These are phyloP conservation scores for Suillus sp. DNA, from an alignment of 768 basidiomycete species.

Conservation along the genomic window DNA sequence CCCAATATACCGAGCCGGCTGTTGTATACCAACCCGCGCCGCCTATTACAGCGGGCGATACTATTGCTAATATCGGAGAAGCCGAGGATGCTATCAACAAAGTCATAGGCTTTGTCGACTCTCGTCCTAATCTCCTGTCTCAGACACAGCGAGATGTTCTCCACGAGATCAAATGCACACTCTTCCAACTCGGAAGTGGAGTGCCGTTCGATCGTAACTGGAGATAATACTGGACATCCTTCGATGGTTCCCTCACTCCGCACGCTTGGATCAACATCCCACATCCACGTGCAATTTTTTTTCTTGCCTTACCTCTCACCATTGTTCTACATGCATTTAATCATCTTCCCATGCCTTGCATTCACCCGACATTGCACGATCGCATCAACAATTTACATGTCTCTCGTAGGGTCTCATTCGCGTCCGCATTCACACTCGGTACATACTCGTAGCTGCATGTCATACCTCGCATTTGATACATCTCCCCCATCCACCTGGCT, in stretches of 20 bases:
- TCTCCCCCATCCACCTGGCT: slow-evolving; percentile 15
- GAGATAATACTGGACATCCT: slow-evolving; percentile 23
- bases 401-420: slow-evolving; percentile 16
- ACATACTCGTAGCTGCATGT: slow-evolving; percentile 26
- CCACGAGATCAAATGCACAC: slow-evolving; percentile 48
- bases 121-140: slow-evolving; percentile 35
- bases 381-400: slow-evolving; percentile 22
- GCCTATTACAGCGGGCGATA: slow-evolving; percentile 34
- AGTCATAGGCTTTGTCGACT: slow-evolving; percentile 55
- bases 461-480: slow-evolving; percentile 23
- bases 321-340: slow-evolving; percentile 26
- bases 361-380: slow-evolving; percentile 20
- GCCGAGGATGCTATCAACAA: slow-evolving; percentile 58
- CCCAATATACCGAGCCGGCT: slow-evolving; percentile 30
- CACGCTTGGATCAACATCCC: not conserved
- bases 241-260: not conserved
- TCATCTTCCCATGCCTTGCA: slow-evolving; percentile 18
- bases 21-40: slow-evolving; percentile 37
- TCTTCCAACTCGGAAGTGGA: slow-evolving; percentile 50
- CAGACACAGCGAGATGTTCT: slow-evolving; percentile 44
- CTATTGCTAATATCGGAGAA: slow-evolving; percentile 45
- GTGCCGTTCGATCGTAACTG: slow-evolving; percentile 38
- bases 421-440: slow-evolving; percentile 14
- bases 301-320: slow-evolving; percentile 20
- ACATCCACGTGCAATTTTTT: slow-evolving; percentile 18